Base-by-base conservation (phyloP, 2,329 filamentous ascomycete genomes). In the Hymenoscyphus scutula region DNA sequence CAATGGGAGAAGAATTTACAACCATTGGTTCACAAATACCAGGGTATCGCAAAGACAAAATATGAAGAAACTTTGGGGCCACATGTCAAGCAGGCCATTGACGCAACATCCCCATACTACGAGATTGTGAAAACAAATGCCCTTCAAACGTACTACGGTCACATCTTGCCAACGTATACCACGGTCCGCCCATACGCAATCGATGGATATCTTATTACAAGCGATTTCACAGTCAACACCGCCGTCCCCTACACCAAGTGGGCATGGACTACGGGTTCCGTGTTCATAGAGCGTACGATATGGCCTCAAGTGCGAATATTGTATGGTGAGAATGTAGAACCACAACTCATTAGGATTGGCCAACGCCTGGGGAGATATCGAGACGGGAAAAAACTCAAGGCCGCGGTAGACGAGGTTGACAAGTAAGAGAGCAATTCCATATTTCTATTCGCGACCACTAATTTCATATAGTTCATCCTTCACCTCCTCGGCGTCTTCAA, bases 281-380 rank as follows among this genome's bases (percentile, higher is more conserved):
- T 83, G 13, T 94, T 97, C 72, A 77, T 96, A 37, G 85, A 92
- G 62, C 84, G 85, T 55, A 88, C 87, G 1, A 79, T 98, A 17
- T 95, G 91, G 89, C 94, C 94, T 1, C 88, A 89, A 67, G 66
- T 97, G 11, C 86, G 89, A 29, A 82, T 90, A 15, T 78, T 97
- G 5, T 98, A 98, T 72, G 85, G 88, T 11, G 88, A 97, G 72
- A 97, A 96, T 70, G 93, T 99, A 3, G 93, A 98, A 77, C 96
- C 96, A 15, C 96, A 99, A 76, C 82, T 99, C 15, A 85, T 94
- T 62, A 91, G 92, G 71, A 98, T 99, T 71, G 91, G 91, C 13
- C 90, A 97, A 78, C 88, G 93, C 54, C 83, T 99, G 11, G 93
- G 92, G 48, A 82, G 89, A 56, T 91, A 92, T 62, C 76, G 81